Conservation (phyloP, 352 stramenopile genomes). For the Globisporangium canariense region DNA sequence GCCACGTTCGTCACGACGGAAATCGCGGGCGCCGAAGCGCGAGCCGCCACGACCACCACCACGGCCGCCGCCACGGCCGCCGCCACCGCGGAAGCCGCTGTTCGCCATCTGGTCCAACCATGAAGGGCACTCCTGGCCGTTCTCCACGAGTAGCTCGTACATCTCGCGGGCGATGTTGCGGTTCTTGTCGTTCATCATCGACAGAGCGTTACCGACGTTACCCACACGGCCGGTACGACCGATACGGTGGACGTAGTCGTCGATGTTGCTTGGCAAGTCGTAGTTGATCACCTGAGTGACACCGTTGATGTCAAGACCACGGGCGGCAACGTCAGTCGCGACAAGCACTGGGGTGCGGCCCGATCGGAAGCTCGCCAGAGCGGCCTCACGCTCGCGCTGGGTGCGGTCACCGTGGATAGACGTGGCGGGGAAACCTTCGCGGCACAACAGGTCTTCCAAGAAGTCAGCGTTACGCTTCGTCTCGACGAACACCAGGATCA, state of each 20-base stretch:
- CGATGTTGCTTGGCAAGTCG: constrained; percentile 98
- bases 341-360: constrained; percentile 93
- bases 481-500: constrained; percentile 98
- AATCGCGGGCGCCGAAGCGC: constrained; percentile 86
- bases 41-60: constrained; percentile 57
- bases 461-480: constrained; percentile 97
- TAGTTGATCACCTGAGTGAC: constrained; percentile 98
- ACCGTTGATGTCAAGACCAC: constrained; percentile 98
- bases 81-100: constrained; percentile 66
- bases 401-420: constrained; percentile 98
- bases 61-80: constrained; percentile 42
- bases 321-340: constrained; percentile 97
- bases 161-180: constrained; percentile 96
- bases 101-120: constrained; percentile 95
- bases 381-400: constrained; percentile 93
- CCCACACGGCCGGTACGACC: constrained; percentile 98
- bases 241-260: constrained; percentile 99
- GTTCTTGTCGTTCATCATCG: constrained; percentile 99
- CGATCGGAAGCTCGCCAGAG: constrained; percentile 91
- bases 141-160: constrained; percentile 95
- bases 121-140: constrained; percentile 92
- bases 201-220: constrained; percentile 96
- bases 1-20: constrained; percentile 71
- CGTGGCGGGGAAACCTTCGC: constrained; percentile 87
- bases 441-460: constrained; percentile 94